Evolutionary conservation across 345 rosid species (phyloP).

Genomic region (Syzygium aromaticum): DNA sequence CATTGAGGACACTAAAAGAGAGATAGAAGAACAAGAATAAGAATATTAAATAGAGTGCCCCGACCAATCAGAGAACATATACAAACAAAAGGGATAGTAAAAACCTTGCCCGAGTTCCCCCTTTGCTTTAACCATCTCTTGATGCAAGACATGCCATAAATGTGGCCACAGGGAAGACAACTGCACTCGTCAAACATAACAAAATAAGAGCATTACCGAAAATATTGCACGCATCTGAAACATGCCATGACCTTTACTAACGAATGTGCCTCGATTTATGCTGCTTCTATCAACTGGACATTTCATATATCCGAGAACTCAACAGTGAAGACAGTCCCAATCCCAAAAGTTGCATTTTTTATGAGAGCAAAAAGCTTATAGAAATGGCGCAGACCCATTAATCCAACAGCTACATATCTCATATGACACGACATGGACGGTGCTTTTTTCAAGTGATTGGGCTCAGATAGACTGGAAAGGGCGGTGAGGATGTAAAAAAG

Average conservation of each 20-base stretch:
- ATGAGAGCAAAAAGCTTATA: not conserved
- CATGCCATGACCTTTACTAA: not conserved
- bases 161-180: slow-evolving; percentile 91
- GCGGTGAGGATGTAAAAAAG: not conserved
- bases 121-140: slow-evolving; percentile 56
- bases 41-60: not conserved
- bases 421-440: not conserved
- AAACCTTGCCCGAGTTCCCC: slow-evolving; percentile 51
- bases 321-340: not conserved
- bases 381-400: not conserved
- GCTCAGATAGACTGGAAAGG: not conserved
- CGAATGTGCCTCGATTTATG: not conserved
- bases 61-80: not conserved
- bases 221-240: not conserved
- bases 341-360: not conserved
- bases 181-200: slow-evolving; percentile 22
- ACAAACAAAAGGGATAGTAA: slow-evolving; percentile 5
- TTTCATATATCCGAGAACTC: not conserved
- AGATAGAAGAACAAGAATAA: not conserved
- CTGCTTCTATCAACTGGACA: not conserved
- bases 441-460: not conserved
- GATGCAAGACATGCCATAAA: slow-evolving; percentile 79
- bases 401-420: not conserved
- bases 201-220: not conserved
- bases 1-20: slow-evolving; percentile 77